Percentiles rank a stretch among this genome's conserved stretches.
Conservation (phyloP, 331 rosid genomes). For the Malus hybrid region DNA sequence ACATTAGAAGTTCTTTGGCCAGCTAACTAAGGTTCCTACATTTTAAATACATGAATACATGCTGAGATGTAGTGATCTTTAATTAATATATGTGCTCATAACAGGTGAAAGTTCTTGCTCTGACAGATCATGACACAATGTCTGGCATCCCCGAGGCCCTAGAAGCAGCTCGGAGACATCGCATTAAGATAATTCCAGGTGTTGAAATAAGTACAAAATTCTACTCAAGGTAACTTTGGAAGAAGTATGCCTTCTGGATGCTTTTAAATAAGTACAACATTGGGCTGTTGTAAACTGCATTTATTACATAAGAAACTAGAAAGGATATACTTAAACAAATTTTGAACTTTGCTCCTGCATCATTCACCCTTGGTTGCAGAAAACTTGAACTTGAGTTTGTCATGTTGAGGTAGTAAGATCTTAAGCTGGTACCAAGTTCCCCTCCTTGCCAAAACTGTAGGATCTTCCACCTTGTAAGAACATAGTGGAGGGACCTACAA, state of each 20-base stretch:
- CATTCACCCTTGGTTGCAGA: too few relatives aligned
- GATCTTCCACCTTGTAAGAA: too few relatives aligned
- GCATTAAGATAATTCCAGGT: slow-evolving; percentile 93
- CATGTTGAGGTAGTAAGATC: too few relatives aligned
- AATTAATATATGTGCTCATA: slow-evolving; percentile 44
- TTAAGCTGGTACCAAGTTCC: too few relatives aligned
- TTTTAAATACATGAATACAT: background rate
- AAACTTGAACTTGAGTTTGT: too few relatives aligned
- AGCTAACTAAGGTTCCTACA: background rate
- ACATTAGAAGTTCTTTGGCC: background rate
- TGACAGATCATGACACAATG: slow-evolving; percentile 99
- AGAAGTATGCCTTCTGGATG: background rate
- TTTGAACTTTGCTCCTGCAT: too few relatives aligned
- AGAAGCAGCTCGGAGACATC: slow-evolving; percentile 74
- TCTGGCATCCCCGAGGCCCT: slow-evolving; percentile 87
- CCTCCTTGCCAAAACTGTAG: too few relatives aligned
- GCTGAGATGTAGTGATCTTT: slow-evolving; percentile 9
- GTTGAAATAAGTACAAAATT: slow-evolving; percentile 87
- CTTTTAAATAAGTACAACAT: background rate
- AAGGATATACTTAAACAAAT: too few relatives aligned
- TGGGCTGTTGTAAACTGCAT: too few relatives aligned
- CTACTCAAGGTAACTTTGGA: slow-evolving; percentile 50
- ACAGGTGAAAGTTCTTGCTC: slow-evolving; percentile 99
- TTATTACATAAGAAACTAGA: too few relatives aligned
- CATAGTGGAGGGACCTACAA: background rate